A percentile compares a stretch with the other conserved stretches of the same genome.
phyloP scores from a whole-genome alignment of 495 filamentous ascomycete genomes.

The Alectoria sarmentosa region DNA sequence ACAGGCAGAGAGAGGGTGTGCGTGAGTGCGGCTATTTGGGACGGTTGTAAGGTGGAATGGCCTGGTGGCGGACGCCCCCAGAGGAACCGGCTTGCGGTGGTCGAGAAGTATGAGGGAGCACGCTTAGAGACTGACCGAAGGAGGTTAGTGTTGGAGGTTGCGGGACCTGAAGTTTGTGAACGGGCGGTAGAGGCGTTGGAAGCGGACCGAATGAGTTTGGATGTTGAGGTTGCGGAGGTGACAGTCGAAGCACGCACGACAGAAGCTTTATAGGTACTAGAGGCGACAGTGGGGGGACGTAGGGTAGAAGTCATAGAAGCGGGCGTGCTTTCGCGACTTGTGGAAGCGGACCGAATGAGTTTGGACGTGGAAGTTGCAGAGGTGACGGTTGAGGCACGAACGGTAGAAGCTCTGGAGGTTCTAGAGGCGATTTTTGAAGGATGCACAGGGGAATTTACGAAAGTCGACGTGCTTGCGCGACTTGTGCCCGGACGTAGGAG shows the following conservation, averaged over 20 bases:
- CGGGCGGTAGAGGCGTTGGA: neutral
- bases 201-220: neutral
- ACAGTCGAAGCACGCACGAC: neutral
- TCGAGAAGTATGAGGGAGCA: neutral
- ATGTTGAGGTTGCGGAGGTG: neutral
- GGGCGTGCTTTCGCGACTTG: neutral
- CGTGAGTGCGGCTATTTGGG: neutral
- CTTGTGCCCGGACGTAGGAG: too few relatives aligned
- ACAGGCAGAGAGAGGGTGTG: conserved; percentile 1
- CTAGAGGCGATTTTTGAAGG: neutral
- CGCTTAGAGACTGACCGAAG: neutral
- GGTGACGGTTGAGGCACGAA: neutral
- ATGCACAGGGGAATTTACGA: neutral
- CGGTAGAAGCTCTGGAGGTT: neutral
- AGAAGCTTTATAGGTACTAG: neutral
- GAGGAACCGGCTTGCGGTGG: neutral
- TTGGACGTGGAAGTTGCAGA: neutral
- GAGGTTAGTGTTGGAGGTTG: neutral
- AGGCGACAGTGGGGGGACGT: neutral
- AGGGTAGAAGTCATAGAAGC: neutral
- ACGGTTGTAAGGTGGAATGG: neutral
- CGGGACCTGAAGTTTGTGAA: neutral
- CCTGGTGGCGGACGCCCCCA: conserved; percentile 1
- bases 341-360: neutral
- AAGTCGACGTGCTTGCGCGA: too few relatives aligned